Evolutionary conservation across 2,329 filamentous ascomycete genomes (phyloP), one percentile per base, ranked within the genome.

Genomic region (Fonsecaea pedrosoi): DNA sequence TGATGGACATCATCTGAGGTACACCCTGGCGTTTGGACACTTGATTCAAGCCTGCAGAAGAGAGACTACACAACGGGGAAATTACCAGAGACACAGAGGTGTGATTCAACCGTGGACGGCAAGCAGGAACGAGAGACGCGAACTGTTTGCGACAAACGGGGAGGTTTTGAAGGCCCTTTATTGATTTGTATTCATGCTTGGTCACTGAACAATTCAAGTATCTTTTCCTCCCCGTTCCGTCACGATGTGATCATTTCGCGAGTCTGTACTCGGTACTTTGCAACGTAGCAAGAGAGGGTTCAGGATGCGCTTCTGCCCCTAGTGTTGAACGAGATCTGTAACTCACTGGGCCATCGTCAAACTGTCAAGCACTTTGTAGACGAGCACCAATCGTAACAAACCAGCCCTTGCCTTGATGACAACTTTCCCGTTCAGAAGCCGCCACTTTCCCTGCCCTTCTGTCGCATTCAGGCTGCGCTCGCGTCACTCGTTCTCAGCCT

Each of bases 201-300:
- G 54, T 54, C 66, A 63, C 32, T 37, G 38, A 60, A 62, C 66
- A 63, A 68, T 62, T 58, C 58, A 62, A 25, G 62, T 55, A 66
- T 54, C 54, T 37, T 68, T 60, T 61, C 60, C 59, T 60, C 62
- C 55, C 38, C 13, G 13, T 42, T 40, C 18, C 21, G 8, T 21
- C 21, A 12, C 18, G 9, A 50, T 4, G 8, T 50, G 18, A 25
- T 12, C 4, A 25, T 50, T 50, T 9, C 21, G 5, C 5, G 45
- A 50, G 18, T 50, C 45, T 50, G 45, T 25, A 42, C 15, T 10
- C 21, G 21, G 9, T 38, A 38, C 8, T 38, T 25, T 18, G 6
- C 18, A 50, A 25, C 18, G 9, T 21, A 18, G 9, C 18, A 25
- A 25, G 45, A 42, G 18, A 50, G 45, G 45, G 12, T 50, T 8